Conservation (phyloP, 768 basidiomycete species). For the Antrodiella citrinella region DNA sequence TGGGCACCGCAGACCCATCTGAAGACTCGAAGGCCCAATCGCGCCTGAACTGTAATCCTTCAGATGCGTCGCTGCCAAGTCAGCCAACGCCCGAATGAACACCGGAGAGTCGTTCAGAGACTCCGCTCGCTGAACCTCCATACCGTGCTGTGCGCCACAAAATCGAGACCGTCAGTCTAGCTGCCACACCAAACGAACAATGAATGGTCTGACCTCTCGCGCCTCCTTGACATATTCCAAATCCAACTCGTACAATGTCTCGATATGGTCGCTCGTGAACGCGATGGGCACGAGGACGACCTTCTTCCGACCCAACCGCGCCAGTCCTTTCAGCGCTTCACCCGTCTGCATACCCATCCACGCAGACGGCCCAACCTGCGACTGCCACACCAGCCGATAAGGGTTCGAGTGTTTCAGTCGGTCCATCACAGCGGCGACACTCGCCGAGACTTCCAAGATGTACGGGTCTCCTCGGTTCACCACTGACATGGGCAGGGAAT, state of each 20-base stretch:
- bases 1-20: slow-evolving; percentile 85
- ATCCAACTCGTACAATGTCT: slow-evolving; percentile 95
- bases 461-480: slow-evolving; percentile 99
- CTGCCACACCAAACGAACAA: background rate
- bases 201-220: slow-evolving; percentile 53
- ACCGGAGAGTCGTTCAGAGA: slow-evolving; percentile 94
- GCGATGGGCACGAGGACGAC: slow-evolving; percentile 89
- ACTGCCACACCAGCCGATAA: slow-evolving; percentile 95
- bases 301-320: slow-evolving; percentile 66
- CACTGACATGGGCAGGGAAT: slow-evolving; percentile 95
- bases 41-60: slow-evolving; percentile 49
- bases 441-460: slow-evolving; percentile 88
- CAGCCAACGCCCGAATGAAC: slow-evolving; percentile 91
- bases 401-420: slow-evolving; percentile 74
- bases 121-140: slow-evolving; percentile 82
- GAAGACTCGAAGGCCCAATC: slow-evolving; percentile 58
- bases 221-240: slow-evolving; percentile 90
- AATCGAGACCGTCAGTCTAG: slow-evolving; percentile 1
- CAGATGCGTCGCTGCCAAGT: slow-evolving; percentile 79
- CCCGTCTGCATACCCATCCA: slow-evolving; percentile 98
- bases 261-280: slow-evolving; percentile 98
- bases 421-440: slow-evolving; percentile 91
- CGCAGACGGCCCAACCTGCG: slow-evolving; percentile 91
- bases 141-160: slow-evolving; percentile 62
- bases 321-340: slow-evolving; percentile 83